These are phyloP conservation scores for Diaporthe citrichinensis DNA, from an alignment of 2,329 filamentous ascomycete genomes.

Conservation along the genomic window DNA sequence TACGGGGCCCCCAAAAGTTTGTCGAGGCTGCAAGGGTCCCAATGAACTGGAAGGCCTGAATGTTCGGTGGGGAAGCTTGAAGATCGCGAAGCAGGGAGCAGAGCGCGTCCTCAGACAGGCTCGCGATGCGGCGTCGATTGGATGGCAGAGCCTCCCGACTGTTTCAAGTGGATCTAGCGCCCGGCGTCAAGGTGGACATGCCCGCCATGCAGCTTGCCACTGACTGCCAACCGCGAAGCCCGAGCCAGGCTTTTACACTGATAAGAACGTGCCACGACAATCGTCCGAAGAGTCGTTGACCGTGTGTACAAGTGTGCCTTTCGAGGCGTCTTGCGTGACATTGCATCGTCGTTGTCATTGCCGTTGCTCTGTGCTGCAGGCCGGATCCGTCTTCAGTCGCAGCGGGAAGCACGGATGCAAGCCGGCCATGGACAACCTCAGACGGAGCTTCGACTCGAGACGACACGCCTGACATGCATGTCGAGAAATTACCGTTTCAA, in stretches of 20 bases:
- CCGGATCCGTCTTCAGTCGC: neutral
- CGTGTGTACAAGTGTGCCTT: neutral
- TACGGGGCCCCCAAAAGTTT: conserved; percentile 22
- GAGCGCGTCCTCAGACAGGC: conserved; percentile 44
- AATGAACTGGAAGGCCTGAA: conserved; percentile 28
- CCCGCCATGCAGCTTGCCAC: conserved; percentile 39
- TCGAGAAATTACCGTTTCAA: conserved; percentile 10
- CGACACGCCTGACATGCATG: conserved; percentile 15
- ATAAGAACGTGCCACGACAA: conserved; percentile 19
- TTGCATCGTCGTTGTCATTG: conserved; percentile 3
- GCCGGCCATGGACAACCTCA: conserved; percentile 25
- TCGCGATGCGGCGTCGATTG: conserved; percentile 45
- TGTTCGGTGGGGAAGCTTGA: conserved; percentile 34
- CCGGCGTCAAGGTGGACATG: conserved; percentile 40
- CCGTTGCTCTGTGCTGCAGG: conserved; percentile 16
- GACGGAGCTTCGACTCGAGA: conserved; percentile 31
- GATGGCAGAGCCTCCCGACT: conserved; percentile 43
- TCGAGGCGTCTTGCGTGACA: conserved; percentile 1
- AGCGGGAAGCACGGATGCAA: conserved; percentile 14
- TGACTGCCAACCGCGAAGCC: conserved; percentile 1
- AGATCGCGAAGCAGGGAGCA: conserved; percentile 37
- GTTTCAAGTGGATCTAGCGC: conserved; percentile 49
- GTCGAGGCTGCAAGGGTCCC: conserved; percentile 22
- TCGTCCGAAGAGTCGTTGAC: neutral
- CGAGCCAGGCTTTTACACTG: neutral